Base-by-base conservation (phyloP, 1,139 yeast species). In the Yamadazyma dendronema region DNA sequence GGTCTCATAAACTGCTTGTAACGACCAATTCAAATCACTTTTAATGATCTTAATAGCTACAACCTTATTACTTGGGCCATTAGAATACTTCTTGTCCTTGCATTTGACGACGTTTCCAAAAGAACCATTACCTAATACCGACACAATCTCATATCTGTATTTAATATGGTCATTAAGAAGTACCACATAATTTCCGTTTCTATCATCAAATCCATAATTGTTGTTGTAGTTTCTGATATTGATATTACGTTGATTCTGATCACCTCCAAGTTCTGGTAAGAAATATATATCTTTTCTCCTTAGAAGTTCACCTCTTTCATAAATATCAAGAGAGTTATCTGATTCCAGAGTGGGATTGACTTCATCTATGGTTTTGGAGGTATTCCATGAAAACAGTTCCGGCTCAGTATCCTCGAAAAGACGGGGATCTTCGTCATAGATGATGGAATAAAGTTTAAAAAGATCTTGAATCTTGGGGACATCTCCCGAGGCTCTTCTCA, bases 21-120 rank as follows among this genome's bases (percentile, higher is more conserved):
- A 61, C 2, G 88, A 81, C 78, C 90, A 81, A 41, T 81, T 74
- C 41, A 82, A 71, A 41, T 84, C 81, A 54, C 84, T 85, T 43
- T 84, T 81, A 42, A 88, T 81, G 39, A 88, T 76, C 54, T 88
- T 88, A 17, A 88, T 67, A 0, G 96, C 95, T 13, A 83, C 85
- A 10, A 70, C 45, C 24, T 65, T 61, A 29, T 45, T 25, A 11
- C n/a, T 34, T 4, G 36, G 28, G 2, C 15, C 33, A 28, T 39
- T 41, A 1, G 72, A 69, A 16, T 64, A 62, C 53, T 82, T 81
- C 54, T 84, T 87, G 57, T 88, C 96, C 21, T 62, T 58, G 45
- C 92, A 84, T 40, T 76, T 69, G 8, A 85, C 63, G 3, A 88
- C 96, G 41, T 80, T 81, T 0, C 96, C 96, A 66, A 88, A 88